Evolutionary conservation across 768 basidiomycete genomes (phyloP), one percentile per base, ranked within the genome.

Genomic region (Phaeotremella skinneri): DNA sequence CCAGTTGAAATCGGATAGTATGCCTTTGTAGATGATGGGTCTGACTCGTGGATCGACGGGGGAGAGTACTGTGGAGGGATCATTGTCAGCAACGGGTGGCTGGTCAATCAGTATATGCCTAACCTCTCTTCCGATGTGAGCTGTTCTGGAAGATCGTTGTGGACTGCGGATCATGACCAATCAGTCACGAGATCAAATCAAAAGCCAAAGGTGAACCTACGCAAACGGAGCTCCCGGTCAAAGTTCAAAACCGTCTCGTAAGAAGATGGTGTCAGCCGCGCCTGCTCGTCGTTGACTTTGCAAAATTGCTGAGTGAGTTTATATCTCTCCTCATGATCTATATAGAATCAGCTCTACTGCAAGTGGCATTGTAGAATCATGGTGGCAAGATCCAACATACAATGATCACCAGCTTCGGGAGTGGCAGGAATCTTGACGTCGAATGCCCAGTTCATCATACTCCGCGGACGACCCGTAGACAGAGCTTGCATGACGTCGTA

Each of bases 281-380:
- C 29, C 45, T 62, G 61, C 30, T 58, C 43, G 45, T 62, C 61
- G 43, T 62, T 62, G 50, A 62, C 48, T 27, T 48, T 49, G 31
- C 49, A 32, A 17, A 45, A 42, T 4, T 37, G 11, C 31, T 30
- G n/a, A n/a, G 47, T 21, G 25, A 55, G 41, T 37, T 29, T 41
- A 59, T 61, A 61, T 49, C 59, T 29, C 5, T 21, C 14, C 30
- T 61, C 54, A 37, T 55, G 59, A 42, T 61, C 59, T 61, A 20
- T 11, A n/a, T 25, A n/a, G n/a, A n/a, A n/a, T 54, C 41, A 54
- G 58, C 32, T 5, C 14, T 26, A 2, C 41, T 48, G 25, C 5
- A 27, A 3, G 2, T 29, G 4, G 16, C 6, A 11, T n/a, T 20
- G 41, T 20, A 43, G 11, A 13, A 29, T 11, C 4, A n/a, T n/a